Evolutionary conservation across 2,329 filamentous ascomycete genomes (phyloP), one percentile per base, ranked within the genome.

Genomic region (Trichoderma sp.): DNA sequence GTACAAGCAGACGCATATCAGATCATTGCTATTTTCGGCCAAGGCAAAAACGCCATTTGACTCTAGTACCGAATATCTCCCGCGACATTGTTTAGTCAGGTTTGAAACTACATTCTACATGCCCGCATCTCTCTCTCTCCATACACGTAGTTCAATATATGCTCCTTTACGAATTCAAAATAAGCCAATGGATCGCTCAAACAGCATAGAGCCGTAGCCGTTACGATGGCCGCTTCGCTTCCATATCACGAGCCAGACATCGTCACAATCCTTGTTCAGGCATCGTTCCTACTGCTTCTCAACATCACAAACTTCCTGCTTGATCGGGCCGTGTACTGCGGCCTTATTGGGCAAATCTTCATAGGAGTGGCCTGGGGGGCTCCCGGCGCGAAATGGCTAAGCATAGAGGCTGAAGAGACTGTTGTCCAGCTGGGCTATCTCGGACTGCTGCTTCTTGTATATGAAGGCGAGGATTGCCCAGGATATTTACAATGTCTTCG

Each of bases 361-460:
- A 76, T 93, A 21, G 91, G 91, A 14, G 85, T 93, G 10, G 85
- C 88, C 10, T 94, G 86, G 86, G 91, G 91, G 10, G 85, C 84
- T 0, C 91, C 91, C 0, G 90, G 89, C 1, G 85, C 82, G 3
- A 83, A 86, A 75, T 89, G 86, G 84, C 83, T 94, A 0, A 80
- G 82, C 0, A 24, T 68, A 0, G 79, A 83, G 4, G 77, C 82
- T 1, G 84, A 94, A 77, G 74, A 83, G 21, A 81, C 83, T 0
- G 81, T 91, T 32, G 84, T 90, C 26, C 85, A 91, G 69, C 76
- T 94, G 1, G 91, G 91, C 0, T 94, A 94, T 74, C 78, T 94
- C 0, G 91, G 91, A 0, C 76, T 94, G n/a, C 84, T 94, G 7
- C 79, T 92, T 30, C 79, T 94, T 1, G 90, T 94, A 0, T 93